Evolutionary conservation across 345 rosid genomes (phyloP).

Genomic region (Salix viminalis): DNA sequence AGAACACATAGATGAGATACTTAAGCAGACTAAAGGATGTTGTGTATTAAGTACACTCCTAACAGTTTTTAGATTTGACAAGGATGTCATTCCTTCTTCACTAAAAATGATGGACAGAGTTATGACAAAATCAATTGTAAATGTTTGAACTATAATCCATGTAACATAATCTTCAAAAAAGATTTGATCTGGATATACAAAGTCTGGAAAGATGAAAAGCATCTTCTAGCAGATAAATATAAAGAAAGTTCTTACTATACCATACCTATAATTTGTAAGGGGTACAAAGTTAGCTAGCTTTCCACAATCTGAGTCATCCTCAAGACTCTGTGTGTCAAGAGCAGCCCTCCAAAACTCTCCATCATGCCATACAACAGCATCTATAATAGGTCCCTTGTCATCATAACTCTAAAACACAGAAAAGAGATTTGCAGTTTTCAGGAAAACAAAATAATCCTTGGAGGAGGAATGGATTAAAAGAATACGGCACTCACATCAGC

Average conservation of each 20-base stretch:
- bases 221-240: neutral
- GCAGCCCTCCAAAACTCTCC: slow-evolving; percentile 96
- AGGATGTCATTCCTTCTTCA: neutral
- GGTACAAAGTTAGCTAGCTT: slow-evolving; percentile 74
- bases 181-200: neutral
- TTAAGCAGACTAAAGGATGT: neutral
- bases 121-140: neutral
- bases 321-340: slow-evolving; percentile 87
- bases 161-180: neutral
- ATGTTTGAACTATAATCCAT: neutral
- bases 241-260: neutral
- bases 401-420: slow-evolving; percentile 55
- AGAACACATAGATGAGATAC: neutral
- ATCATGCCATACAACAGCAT: slow-evolving; percentile 96
- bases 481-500: slow-evolving; percentile 59
- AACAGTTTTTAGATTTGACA: neutral
- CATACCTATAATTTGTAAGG: slow-evolving; percentile 76
- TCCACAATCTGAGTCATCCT: slow-evolving; percentile 72
- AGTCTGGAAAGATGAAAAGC: neutral
- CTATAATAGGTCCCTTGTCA: slow-evolving; percentile 93
- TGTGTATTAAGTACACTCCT: neutral
- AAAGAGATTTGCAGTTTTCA: slow-evolving; percentile 7
- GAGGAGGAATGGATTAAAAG: slow-evolving; percentile 11
- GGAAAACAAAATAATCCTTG: neutral
- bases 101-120: neutral